Evolutionary conservation across 345 rosid genomes (phyloP).

Genomic region (Lumnitzera racemosa): DNA sequence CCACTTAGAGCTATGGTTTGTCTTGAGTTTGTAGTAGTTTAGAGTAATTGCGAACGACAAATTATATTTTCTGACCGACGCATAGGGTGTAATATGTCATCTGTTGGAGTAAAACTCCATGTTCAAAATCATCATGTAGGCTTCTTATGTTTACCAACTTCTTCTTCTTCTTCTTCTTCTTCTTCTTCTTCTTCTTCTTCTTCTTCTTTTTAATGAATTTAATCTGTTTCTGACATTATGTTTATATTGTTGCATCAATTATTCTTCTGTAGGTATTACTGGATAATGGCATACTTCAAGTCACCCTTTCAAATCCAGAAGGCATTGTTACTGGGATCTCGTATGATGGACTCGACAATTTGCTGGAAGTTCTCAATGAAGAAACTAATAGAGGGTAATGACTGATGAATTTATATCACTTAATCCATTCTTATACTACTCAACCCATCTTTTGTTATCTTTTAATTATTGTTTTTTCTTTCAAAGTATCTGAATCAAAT

Average conservation of each 20-base stretch:
- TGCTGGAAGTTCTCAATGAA: slow-evolving; percentile 76
- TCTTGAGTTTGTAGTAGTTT: too few relatives aligned
- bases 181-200: not conserved
- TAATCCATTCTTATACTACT: too few relatives aligned
- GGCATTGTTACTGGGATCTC: slow-evolving; percentile 71
- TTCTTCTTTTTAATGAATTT: not conserved
- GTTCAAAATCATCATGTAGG: slow-evolving; percentile 28
- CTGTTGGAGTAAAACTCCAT: slow-evolving; percentile 18
- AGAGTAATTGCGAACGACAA: too few relatives aligned
- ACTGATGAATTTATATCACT: not conserved
- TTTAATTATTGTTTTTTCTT: too few relatives aligned
- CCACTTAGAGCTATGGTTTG: not conserved
- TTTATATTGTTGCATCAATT: not conserved
- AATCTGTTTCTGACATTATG: not conserved
- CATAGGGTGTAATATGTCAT: slow-evolving; percentile 13
- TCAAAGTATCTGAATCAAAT: too few relatives aligned
- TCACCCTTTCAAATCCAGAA: slow-evolving; percentile 66
- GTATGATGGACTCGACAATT: slow-evolving; percentile 63
- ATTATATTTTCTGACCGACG: too few relatives aligned
- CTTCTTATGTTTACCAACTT: not conserved
- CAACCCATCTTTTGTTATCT: too few relatives aligned
- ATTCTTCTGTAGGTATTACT: slow-evolving; percentile 51
- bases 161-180: not conserved
- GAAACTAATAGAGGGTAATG: slow-evolving; percentile 79
- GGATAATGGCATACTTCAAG: slow-evolving; percentile 70